Base-by-base conservation (phyloP, 768 basidiomycete species). In the Collybia nuda region DNA sequence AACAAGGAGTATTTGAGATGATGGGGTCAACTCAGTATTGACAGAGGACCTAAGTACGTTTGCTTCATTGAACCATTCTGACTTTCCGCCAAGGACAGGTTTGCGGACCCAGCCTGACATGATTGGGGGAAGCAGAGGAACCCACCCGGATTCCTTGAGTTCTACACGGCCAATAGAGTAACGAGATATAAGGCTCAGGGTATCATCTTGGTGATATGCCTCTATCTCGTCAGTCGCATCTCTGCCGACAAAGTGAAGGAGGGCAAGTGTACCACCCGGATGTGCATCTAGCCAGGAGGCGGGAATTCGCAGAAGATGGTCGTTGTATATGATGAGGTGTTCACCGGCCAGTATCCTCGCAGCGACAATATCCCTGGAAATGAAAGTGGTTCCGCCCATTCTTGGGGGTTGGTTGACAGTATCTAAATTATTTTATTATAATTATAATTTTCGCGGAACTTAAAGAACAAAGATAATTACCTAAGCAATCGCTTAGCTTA, bases 171-270 rank as follows among this genome's bases (percentile, higher is more conserved):
- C 95, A 19, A 94, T 73, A 46, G 81, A 78, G 62, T 85, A 96
- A 11, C 74, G 75, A 17, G 74, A 66, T 55, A 94, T 76, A 50
- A 79, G 72, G 8, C 70, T 67, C 47, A 84, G 72, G 43, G 78
- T 82, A 40, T 77, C 67, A 32, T 81, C 77, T 6, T 76, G 74
- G 64, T 99, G 97, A 70, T 90, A 98, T 18, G 93, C 96, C 54
- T 91, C 82, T 28, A 98, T 90, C 67, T 99, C 97, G 71, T 96
- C 90, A 0, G 91, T 82, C 0, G 96, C 95, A 64, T 99, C 95
- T 48, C 96, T 80, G 2, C 96, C 97, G 37, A 98, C 85, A 60
- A 94, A 98, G 70, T 99, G 97, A 21, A 96, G 83, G 50, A 99
- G 82, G 12, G 93, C 80, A 43, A 98, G 85, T 3, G 81, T 67